These are phyloP conservation scores for Letharia lupina DNA, from an alignment of 495 filamentous ascomycete genomes.

Conservation along the genomic window DNA sequence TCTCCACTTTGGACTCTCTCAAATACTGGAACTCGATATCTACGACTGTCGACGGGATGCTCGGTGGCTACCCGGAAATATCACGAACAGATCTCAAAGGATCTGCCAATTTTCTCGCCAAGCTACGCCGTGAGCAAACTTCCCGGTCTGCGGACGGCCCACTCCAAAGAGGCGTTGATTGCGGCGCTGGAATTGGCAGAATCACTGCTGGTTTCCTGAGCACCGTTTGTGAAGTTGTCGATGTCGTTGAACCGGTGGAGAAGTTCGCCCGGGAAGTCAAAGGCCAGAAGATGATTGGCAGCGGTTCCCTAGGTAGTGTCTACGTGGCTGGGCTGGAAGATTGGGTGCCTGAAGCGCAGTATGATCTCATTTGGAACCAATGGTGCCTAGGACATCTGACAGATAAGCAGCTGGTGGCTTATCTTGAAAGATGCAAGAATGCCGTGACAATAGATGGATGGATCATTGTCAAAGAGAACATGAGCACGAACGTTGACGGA, in stretches of 20 bases:
- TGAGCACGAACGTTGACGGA: slow-evolving; percentile 45
- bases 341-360: slow-evolving; percentile 55
- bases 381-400: slow-evolving; percentile 91
- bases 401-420: slow-evolving; percentile 65
- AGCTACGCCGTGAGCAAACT: slow-evolving; percentile 47
- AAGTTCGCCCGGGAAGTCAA: slow-evolving; percentile 40
- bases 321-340: slow-evolving; percentile 67
- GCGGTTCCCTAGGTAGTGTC: slow-evolving; percentile 50
- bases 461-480: slow-evolving; percentile 84
- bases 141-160: slow-evolving; percentile 15
- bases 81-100: slow-evolving; percentile 68
- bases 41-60: slow-evolving; percentile 70
- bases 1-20: slow-evolving; percentile 28
- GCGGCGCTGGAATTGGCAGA: slow-evolving; percentile 56
- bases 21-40: slow-evolving; percentile 70
- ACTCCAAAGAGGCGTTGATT: slow-evolving; percentile 41
- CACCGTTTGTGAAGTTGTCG: slow-evolving; percentile 44
- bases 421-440: slow-evolving; percentile 51
- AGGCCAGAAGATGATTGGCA: slow-evolving; percentile 27
- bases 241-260: slow-evolving; percentile 53
- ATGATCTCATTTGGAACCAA: slow-evolving; percentile 62
- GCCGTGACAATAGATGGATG: slow-evolving; percentile 44
- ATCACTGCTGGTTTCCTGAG: slow-evolving; percentile 50
- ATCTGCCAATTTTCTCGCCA: slow-evolving; percentile 66
- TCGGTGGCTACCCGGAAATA: slow-evolving; percentile 71